Evolutionary conservation across 2,329 filamentous ascomycete genomes (phyloP).

Genomic region (Aphanoascus verrucosus): DNA sequence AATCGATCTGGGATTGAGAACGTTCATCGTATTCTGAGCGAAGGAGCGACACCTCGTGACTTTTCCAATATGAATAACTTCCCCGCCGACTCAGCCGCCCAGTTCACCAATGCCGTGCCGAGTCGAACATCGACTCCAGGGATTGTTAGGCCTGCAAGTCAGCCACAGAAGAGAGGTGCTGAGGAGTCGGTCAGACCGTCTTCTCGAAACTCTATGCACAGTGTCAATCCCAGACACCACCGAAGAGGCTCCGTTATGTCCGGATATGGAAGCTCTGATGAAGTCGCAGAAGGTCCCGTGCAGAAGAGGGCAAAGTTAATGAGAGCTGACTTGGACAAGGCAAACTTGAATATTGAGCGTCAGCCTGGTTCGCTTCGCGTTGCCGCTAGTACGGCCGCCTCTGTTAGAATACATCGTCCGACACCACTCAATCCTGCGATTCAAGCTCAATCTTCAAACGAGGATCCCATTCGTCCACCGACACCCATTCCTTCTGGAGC

Average conservation of each 20-base stretch:
- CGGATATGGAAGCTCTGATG: constrained; percentile 64
- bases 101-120: constrained; percentile 26
- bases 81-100: constrained; percentile 31
- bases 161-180: constrained; percentile 21
- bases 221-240: constrained; percentile 18
- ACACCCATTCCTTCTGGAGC: constrained; percentile 33
- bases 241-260: constrained; percentile 34
- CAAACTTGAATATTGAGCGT: constrained; percentile 54
- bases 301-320: constrained; percentile 74
- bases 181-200: constrained; percentile 47
- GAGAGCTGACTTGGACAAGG: constrained; percentile 59
- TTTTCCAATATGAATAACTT: constrained; percentile 24
- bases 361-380: constrained; percentile 73
- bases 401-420: constrained; percentile 73
- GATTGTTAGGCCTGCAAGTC: constrained; percentile 19
- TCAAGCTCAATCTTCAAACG: constrained; percentile 23
- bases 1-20: constrained; percentile 36
- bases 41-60: constrained; percentile 36
- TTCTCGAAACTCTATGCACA: constrained; percentile 48
- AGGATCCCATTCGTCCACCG: constrained; percentile 39
- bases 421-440: constrained; percentile 40
- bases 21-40: constrained; percentile 37
- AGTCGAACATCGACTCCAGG: constrained; percentile 33
- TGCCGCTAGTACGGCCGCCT: constrained; percentile 82
- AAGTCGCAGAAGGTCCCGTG: constrained; percentile 48